Evolutionary conservation across 2,329 filamentous ascomycete species (phyloP).

Genomic region (Hypocrella siamensis): DNA sequence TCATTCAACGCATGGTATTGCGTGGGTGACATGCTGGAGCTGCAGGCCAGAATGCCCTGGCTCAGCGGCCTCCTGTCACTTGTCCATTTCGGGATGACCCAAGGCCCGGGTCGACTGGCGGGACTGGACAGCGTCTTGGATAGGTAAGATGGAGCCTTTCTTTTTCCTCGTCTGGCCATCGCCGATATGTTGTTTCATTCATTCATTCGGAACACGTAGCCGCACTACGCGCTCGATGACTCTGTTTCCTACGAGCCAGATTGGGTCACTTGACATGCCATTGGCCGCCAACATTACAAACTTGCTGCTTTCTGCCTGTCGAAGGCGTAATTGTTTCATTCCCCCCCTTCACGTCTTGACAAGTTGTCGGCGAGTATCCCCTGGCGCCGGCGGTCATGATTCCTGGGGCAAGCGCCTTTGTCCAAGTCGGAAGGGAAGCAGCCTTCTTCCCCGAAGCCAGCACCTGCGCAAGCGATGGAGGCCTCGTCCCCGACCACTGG

Average conservation of each 20-base stretch:
- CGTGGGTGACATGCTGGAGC: conserved; percentile 53
- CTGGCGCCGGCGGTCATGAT: background rate
- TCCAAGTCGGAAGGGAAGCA: too few species aligned
- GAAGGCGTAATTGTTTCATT: too few species aligned
- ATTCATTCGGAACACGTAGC: background rate
- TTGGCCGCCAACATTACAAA: too few species aligned
- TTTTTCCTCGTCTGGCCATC: conserved; percentile 4
- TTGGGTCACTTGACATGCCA: conserved; percentile 30
- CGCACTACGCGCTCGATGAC: background rate
- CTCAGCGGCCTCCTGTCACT: conserved; percentile 60
- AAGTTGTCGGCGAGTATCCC: background rate
- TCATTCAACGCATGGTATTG: conserved; percentile 66
- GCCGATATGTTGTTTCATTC: background rate
- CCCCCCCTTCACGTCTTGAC: too few species aligned
- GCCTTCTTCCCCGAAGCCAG: too few species aligned
- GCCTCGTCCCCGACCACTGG: too few species aligned
- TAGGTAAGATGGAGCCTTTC: conserved; percentile 49
- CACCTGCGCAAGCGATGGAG: too few species aligned
- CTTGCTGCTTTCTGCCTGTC: too few species aligned
- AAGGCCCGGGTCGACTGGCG: conserved; percentile 62
- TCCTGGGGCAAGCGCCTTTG: too few species aligned
- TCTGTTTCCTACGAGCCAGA: too few species aligned
- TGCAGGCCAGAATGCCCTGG: conserved; percentile 82
- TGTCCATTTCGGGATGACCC: conserved; percentile 56
- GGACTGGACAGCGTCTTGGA: conserved; percentile 66